Evolutionary conservation across 352 stramenopile species (phyloP).

Genomic region (Phytopythium kandeliae): DNA sequence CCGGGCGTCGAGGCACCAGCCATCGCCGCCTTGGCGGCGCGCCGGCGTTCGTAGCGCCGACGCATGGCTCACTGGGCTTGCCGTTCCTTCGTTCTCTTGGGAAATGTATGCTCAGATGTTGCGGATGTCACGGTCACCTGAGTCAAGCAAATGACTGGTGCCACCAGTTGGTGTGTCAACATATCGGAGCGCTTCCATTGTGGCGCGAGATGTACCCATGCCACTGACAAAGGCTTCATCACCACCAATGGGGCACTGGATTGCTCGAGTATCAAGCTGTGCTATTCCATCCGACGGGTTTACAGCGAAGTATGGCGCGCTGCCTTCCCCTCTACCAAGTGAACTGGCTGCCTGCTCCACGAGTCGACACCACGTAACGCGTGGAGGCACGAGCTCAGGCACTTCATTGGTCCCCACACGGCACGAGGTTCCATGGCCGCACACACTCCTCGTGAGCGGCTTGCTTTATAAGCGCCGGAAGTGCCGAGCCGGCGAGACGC

Average conservation of each 20-base stretch:
- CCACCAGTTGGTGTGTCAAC: conserved; percentile 1
- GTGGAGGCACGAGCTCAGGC: neutral
- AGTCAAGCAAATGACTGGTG: neutral
- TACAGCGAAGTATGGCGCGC: neutral
- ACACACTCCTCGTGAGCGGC: neutral
- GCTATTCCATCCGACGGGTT: conserved; percentile 1
- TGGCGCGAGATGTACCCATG: neutral
- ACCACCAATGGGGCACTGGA: too few relatives aligned
- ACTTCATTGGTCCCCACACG: neutral
- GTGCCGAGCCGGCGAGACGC: neutral
- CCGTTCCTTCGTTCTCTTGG: neutral
- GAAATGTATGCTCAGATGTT: neutral
- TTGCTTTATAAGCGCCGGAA: conserved; percentile 2
- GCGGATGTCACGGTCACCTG: neutral
- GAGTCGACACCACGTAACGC: too few relatives aligned
- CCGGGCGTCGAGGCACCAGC: conserved; percentile 13
- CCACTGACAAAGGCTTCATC: neutral
- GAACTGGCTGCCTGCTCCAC: neutral
- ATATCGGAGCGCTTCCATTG: neutral
- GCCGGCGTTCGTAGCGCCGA: conserved; percentile 41
- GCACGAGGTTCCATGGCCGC: too few relatives aligned
- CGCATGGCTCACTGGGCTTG: conserved; percentile 25
- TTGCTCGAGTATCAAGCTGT: neutral
- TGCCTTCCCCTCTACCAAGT: neutral
- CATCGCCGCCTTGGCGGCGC: conserved; percentile 32